Conservation (phyloP, 257 asterid species). For the Echium plantagineum region DNA sequence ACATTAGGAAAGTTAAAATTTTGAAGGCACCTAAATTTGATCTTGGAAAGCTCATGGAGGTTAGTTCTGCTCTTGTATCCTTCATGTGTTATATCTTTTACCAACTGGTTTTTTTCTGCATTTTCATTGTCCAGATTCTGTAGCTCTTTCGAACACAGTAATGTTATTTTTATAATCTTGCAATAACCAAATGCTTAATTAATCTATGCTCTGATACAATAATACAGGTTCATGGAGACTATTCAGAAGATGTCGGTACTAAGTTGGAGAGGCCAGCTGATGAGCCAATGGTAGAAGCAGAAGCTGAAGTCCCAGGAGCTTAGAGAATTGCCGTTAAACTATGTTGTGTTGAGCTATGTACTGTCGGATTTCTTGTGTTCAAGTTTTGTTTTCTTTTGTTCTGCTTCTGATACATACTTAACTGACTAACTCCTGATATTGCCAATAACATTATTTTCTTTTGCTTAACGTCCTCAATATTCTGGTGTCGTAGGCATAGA, state of each 20-base stretch:
- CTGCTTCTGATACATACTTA: too few relatives aligned
- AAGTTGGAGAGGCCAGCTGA: constrained; percentile 6
- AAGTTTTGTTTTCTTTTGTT: neutral
- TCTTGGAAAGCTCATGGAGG: constrained; percentile 34
- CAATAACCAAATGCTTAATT: neutral
- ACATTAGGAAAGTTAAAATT: constrained; percentile 27
- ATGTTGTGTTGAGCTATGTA: neutral
- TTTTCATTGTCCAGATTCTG: neutral
- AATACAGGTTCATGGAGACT: neutral
- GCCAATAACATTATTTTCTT: too few relatives aligned
- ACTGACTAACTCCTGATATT: too few relatives aligned
- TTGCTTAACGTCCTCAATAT: too few relatives aligned
- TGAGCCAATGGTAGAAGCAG: constrained; percentile 9
- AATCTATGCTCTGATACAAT: neutral
- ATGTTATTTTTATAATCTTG: neutral
- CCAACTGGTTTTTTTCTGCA: too few relatives aligned
- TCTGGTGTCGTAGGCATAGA: too few relatives aligned
- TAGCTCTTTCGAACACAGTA: neutral
- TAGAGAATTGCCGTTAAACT: neutral
- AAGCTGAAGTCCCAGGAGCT: constrained; percentile 9
- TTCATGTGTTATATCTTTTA: too few relatives aligned
- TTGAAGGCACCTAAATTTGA: constrained; percentile 31
- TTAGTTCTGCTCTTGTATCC: neutral
- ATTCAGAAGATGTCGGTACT: neutral
- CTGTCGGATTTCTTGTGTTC: neutral